phyloP scores from a whole-genome alignment of 108 stramenopile species.

The Stephanodiscus triporus region DNA sequence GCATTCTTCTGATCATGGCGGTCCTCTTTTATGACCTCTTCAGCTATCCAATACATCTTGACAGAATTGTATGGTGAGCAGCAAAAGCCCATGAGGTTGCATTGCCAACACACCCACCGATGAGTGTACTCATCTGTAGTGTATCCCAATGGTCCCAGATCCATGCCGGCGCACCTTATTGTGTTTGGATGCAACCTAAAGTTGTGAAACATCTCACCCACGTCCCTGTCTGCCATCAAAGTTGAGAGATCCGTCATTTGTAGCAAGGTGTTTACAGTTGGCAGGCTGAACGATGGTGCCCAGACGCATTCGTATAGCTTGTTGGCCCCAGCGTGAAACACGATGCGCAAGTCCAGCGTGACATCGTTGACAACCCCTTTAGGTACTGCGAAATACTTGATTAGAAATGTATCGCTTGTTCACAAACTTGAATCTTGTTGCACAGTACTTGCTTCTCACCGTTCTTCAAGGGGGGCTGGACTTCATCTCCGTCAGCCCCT shows the following conservation, averaged over 20 bases:
- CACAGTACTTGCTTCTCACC: neutral
- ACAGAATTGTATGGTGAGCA: constrained; percentile 34
- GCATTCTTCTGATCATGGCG: constrained; percentile 12
- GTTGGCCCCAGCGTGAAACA: constrained; percentile 51
- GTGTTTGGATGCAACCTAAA: too few relatives aligned
- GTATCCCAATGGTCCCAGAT: constrained; percentile 11
- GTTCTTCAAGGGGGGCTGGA: too few relatives aligned
- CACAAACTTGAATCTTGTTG: constrained; percentile 40
- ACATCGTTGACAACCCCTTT: constrained; percentile 49
- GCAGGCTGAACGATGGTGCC: constrained; percentile 55
- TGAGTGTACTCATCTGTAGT: neutral
- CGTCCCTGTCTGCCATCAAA: too few relatives aligned
- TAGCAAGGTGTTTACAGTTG: neutral
- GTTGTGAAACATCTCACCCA: too few relatives aligned
- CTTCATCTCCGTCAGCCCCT: too few relatives aligned
- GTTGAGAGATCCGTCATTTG: too few relatives aligned
- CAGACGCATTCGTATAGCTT: constrained; percentile 47
- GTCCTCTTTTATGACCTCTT: constrained; percentile 33
- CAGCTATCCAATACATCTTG: constrained; percentile 18
- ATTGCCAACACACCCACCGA: constrained; percentile 21
- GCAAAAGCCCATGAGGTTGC: constrained; percentile 31
- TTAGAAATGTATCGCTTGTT: constrained; percentile 34
- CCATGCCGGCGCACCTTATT: constrained; percentile 12
- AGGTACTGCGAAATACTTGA: constrained; percentile 46
- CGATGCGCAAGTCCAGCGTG: constrained; percentile 23